Evolutionary conservation across 768 basidiomycete genomes (phyloP), one percentile per base, ranked within the genome.

Genomic region (Boletus subcaerulescens): DNA sequence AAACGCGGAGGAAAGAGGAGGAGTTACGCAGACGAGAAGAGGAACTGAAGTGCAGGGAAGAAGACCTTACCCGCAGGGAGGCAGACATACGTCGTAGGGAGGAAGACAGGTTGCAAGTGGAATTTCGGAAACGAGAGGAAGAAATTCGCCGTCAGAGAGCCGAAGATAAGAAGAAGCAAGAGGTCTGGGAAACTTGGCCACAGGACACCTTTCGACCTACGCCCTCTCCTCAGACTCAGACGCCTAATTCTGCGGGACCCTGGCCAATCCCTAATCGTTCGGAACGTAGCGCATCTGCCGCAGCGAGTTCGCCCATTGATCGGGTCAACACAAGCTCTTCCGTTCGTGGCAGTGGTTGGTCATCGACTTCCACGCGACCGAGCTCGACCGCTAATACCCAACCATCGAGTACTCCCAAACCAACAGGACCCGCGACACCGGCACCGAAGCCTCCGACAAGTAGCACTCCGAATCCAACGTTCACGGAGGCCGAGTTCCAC

Each of bases 401-500:
- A 15, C 8, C 68, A 22, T 50, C 65, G 50, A 62, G 56, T 43
- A 61, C 65, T 42, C 61, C 61, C 45, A 70, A 66, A 31, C 63
- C 73, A 9, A 59, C 63, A 10, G 57, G 60, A 38, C 54, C 65
- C 18, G 32, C 57, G 45, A 60, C 61, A 1, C 51, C 71, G n/a
- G 60, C 63, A n/a, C 39, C 62, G 14, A 61, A 59, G 41, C 45
- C 70, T 5, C 42, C 60, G 4, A 47, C 55, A 5, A 57, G 52
- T 15, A 55, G 56, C 48, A 58, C 61, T 8, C 65, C 61, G 17
- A 62, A n/a, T n/a, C 10, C 66, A 18, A 48, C 68, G 33, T 38
- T 65, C 14, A 59, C 75, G 12, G 80, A 85, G 57, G 75, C 77
- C 5, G 84, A 87, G 49, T 84, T 86, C 79, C 73, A 77, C 18